Evolutionary conservation across 2,329 filamentous ascomycete genomes (phyloP).

Genomic region (Thelonectria discophora): DNA sequence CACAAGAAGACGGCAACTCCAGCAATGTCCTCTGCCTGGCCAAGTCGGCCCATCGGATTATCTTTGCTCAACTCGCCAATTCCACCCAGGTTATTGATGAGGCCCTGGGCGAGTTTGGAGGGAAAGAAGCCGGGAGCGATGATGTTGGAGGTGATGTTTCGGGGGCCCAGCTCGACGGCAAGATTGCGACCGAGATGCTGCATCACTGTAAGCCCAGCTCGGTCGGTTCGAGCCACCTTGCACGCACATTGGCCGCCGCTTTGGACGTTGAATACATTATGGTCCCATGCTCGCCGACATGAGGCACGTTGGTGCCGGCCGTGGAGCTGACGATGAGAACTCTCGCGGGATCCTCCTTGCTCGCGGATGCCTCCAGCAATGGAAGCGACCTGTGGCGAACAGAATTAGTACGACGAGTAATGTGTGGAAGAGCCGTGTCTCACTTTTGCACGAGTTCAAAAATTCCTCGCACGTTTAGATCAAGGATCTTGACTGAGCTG

Average conservation of each 20-base stretch:
- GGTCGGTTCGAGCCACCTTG: neutral
- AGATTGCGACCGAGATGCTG: slow-evolving; percentile 69
- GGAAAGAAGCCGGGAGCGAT: slow-evolving; percentile 76
- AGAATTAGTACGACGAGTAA: neutral
- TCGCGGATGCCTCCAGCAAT: slow-evolving; percentile 57
- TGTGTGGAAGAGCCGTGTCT: neutral
- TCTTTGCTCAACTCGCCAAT: slow-evolving; percentile 57
- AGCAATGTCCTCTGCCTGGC: slow-evolving; percentile 67
- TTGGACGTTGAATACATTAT: slow-evolving; percentile 75
- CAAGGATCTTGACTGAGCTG: slow-evolving; percentile 73
- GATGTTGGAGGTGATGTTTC: slow-evolving; percentile 71
- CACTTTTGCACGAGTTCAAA: slow-evolving; percentile 73
- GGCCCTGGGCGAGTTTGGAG: slow-evolving; percentile 71
- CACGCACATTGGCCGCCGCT: slow-evolving; percentile 62
- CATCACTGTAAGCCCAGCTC: neutral
- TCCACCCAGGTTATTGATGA: slow-evolving; percentile 71
- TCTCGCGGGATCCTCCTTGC: slow-evolving; percentile 61
- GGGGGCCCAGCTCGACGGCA: slow-evolving; percentile 73
- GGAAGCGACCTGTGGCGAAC: slow-evolving; percentile 37
- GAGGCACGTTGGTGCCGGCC: slow-evolving; percentile 70
- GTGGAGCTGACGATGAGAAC: slow-evolving; percentile 74
- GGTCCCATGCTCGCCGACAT: slow-evolving; percentile 67
- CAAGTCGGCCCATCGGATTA: slow-evolving; percentile 64
- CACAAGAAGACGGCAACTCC: slow-evolving; percentile 67
- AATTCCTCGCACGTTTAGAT: slow-evolving; percentile 75